A percentile compares a stretch with the other conserved stretches of the same genome.
Conservation (phyloP, 148 eudicot genomes). For the Simmondsia chinensis region DNA sequence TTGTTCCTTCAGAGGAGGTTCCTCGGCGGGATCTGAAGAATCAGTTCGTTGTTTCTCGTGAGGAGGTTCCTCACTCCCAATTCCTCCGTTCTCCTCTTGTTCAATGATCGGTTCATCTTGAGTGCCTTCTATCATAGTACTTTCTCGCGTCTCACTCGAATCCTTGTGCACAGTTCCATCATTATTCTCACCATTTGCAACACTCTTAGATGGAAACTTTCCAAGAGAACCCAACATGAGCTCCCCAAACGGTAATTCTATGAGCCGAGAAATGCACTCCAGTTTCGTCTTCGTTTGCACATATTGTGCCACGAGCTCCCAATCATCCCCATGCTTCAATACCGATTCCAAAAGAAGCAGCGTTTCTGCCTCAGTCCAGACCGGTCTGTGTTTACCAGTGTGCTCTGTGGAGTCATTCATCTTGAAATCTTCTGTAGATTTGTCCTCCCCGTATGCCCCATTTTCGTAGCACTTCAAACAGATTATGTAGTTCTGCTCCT, state of each 20-base stretch:
- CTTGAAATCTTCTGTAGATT: slow-evolving; percentile 57
- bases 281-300: slow-evolving; percentile 73
- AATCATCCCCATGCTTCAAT: slow-evolving; percentile 82
- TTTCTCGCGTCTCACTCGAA: slow-evolving; percentile 29
- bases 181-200: slow-evolving; percentile 17
- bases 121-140: slow-evolving; percentile 19
- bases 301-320: slow-evolving; percentile 84
- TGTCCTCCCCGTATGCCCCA: slow-evolving; percentile 48
- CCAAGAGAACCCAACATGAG: slow-evolving; percentile 67
- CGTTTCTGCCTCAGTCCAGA: slow-evolving; percentile 91
- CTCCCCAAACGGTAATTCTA: slow-evolving; percentile 92
- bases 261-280: slow-evolving; percentile 84
- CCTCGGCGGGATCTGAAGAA: slow-evolving; percentile 41
- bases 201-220: slow-evolving; percentile 22
- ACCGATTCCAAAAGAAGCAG: slow-evolving; percentile 83
- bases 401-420: slow-evolving; percentile 24
- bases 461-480: slow-evolving; percentile 69
- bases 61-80: slow-evolving; percentile 41
- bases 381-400: slow-evolving; percentile 21
- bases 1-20: slow-evolving; percentile 46
- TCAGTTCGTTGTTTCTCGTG: slow-evolving; percentile 37
- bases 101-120: slow-evolving; percentile 20
- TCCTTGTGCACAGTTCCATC: slow-evolving; percentile 17
- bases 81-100: slow-evolving; percentile 28
- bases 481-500: slow-evolving; percentile 26